Evolutionary conservation across 441 rosid species (phyloP).

Genomic region (Mallotus japonicus): DNA sequence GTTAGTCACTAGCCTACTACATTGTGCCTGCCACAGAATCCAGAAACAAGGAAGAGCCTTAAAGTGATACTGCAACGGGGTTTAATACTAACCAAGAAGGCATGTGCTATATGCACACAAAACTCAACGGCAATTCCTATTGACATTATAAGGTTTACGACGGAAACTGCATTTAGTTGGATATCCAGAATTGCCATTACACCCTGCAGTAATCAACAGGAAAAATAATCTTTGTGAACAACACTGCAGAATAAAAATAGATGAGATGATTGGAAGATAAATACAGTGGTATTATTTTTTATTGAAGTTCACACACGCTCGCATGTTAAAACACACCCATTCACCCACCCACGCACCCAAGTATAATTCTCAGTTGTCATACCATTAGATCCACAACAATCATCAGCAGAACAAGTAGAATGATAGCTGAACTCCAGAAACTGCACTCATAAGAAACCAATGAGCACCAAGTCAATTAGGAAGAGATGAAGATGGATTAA

Average conservation of each 20-base stretch:
- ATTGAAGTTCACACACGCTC: slow-evolving; percentile 8
- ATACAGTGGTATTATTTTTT: background rate
- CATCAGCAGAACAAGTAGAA: slow-evolving; percentile 76
- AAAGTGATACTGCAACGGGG: background rate
- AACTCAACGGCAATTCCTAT: slow-evolving; percentile 94
- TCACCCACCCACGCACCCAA: background rate
- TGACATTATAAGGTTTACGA: slow-evolving; percentile 88
- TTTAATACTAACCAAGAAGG: slow-evolving; percentile 62
- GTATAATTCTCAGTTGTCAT: slow-evolving; percentile 21
- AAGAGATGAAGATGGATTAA: background rate
- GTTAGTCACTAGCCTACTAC: background rate
- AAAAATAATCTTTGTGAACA: background rate
- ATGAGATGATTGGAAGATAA: slow-evolving; percentile 6
- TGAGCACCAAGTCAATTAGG: background rate
- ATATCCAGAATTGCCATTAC: slow-evolving; percentile 79
- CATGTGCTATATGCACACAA: slow-evolving; percentile 88
- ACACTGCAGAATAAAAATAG: background rate
- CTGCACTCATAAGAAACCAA: slow-evolving; percentile 39
- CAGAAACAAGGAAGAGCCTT: background rate
- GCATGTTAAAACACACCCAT: background rate
- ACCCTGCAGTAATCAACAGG: slow-evolving; percentile 50
- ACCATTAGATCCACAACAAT: slow-evolving; percentile 85
- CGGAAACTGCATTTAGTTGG: slow-evolving; percentile 89
- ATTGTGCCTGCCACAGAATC: slow-evolving; percentile 2
- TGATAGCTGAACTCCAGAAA: slow-evolving; percentile 81